Evolutionary conservation across 495 filamentous ascomycete genomes (phyloP), one percentile per base, ranked within the genome.

Genomic region (Xylaria telfairii): DNA sequence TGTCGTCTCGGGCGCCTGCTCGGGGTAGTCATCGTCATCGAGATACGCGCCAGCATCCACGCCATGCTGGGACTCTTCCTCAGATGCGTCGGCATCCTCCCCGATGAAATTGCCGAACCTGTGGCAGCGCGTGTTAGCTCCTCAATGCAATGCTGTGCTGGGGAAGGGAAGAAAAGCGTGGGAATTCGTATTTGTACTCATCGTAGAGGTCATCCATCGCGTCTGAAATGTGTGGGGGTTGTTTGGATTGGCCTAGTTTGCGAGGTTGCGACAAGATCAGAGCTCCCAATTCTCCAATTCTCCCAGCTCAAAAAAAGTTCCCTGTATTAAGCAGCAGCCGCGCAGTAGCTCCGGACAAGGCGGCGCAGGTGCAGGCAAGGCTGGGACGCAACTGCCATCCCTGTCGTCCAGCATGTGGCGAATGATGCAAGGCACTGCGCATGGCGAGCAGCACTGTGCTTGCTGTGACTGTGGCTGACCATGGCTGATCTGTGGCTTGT

Each of bases 61-160:
- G 75, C 90, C 92, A 81, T 89, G 86, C 73, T 93, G 87, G 70
- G 89, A 89, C 76, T 97, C 95, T 76, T 93, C 92, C 73, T 96
- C 95, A 44, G 93, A 96, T 77, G 94, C 92, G 74, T 90, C 92
- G 73, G 88, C 91, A 70, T 86, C 84, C 78, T 97, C 96, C 73
- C 96, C 95, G 77, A 97, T 97, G 82, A 93, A 97, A 81, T 97
- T 97, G 77, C 94, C 94, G 83, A 97, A 97, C 85, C 92, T 95
- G 70, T n/a, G n/a, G n/a, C 26, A 71, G 57, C 60, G 65, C 76
- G 68, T 39, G 73, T 72, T 62, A 72, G 74, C 9, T 70, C 57
- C 44, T 7, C 54, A 19, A 51, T 46, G 34, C n/a, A n/a, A 37
- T 37, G 34, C 34, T 37, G 8, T 37, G 5, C 59, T 60, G 24